Evolutionary conservation across 345 rosid genomes (phyloP), one percentile per base, ranked within the genome.

Genomic region (Punica granatum): DNA sequence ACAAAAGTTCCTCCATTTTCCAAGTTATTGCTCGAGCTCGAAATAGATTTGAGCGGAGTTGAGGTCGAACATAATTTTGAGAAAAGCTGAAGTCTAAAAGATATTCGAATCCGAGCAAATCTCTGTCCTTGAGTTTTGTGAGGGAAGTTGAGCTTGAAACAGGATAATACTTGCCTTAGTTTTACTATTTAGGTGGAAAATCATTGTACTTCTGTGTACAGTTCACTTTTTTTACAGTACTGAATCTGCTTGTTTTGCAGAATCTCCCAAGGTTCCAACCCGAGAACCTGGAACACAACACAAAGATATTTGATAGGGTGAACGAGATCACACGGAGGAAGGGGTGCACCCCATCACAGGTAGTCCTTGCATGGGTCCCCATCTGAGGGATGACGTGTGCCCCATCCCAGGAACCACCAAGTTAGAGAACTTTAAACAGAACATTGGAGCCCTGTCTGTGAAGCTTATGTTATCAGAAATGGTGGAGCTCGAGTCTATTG

Each of bases 341-440:
- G 63, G 77, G 81, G 0, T 87, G 92, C 81, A 79, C 85, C 34
- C 75, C 88, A 0, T 82, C 78, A n/a, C 89, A 87, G 75, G 76
- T 89, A 59, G 93, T 90, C n/a, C 72, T 88, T 0, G 86, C 90
- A n/a, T 90, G 88, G 96, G 74, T 86, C 42, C 92, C 73, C 87
- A 80, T 73, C 86, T 79, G 31, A 87, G 92, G 43, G 78, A 78
- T 2, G 91, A 88, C 32, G 85, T 88, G 0, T 83, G 88, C 26
- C 89, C 85, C 64, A 88, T 88, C 70, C 90, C 88, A 2, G 85
- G 86, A 69, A 84, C 90, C 37, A 83, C 86, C 31, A 83, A 80
- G 78, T 78, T 82, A 0, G 85, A 81, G 67, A 89, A 89, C 76
- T 73, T 88, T 46, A 75, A 79, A 53, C 82, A 79, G 72, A 88